Conservation (phyloP, 75 land plant genomes). For the Adiantum capillusveneris region DNA sequence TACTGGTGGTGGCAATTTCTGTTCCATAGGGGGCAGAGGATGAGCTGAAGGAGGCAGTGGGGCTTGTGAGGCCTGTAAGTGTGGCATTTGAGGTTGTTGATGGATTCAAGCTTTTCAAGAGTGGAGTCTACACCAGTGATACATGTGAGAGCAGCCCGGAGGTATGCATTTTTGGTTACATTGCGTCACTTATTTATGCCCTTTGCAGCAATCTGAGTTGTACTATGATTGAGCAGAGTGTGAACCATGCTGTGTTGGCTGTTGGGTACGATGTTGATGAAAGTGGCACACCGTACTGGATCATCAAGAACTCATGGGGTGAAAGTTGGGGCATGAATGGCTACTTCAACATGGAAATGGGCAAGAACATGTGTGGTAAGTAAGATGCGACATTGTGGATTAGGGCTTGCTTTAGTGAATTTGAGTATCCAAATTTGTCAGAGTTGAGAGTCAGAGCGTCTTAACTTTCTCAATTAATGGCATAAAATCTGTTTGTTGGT, state of each 20-base stretch:
- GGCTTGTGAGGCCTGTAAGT: constrained; percentile 80
- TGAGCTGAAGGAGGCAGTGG: constrained; percentile 91
- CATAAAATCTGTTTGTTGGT: not conserved
- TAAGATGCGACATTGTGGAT: constrained; percentile 1
- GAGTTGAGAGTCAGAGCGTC: too few relatives aligned
- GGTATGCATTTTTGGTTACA: too few relatives aligned
- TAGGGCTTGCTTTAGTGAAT: not conserved
- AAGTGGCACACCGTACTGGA: constrained; percentile 78
- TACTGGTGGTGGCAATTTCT: too few relatives aligned
- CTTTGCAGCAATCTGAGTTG: too few relatives aligned
- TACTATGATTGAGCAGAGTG: too few relatives aligned
- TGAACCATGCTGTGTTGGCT: constrained; percentile 95
- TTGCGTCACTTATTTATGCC: too few relatives aligned
- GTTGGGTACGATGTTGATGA: constrained; percentile 76
- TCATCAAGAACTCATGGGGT: constrained; percentile 95
- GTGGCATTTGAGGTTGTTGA: constrained; percentile 80
- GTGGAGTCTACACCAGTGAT: constrained; percentile 71
- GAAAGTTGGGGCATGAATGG: constrained; percentile 72
- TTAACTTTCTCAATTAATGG: too few relatives aligned
- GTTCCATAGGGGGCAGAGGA: constrained; percentile 64
- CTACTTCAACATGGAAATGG: constrained; percentile 91
- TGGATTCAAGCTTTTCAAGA: constrained; percentile 60
- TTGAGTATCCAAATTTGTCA: not conserved
- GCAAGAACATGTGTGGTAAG: constrained; percentile 99
- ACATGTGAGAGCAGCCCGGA: constrained; percentile 55